phyloP scores from a whole-genome alignment of 2,329 filamentous ascomycete genomes.

The Colletotrichum sp. region DNA sequence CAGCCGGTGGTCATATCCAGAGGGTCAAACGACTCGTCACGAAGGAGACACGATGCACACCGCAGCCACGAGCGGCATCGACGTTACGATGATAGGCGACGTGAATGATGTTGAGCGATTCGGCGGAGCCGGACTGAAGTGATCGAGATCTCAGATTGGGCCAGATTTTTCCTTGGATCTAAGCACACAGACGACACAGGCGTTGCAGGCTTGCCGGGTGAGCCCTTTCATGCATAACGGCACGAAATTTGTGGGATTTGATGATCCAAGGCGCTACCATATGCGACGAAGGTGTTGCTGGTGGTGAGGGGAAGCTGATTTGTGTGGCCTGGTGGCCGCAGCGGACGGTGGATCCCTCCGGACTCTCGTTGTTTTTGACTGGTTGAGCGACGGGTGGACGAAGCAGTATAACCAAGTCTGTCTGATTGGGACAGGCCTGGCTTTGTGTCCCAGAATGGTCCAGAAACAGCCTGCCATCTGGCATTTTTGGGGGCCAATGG shows the following conservation, averaged over 20 bases:
- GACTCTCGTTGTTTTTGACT: conserved; percentile 4
- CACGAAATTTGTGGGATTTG: conserved; percentile 16
- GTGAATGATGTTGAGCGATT: conserved; percentile 23
- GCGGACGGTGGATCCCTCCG: conserved; percentile 10
- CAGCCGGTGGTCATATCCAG: conserved; percentile 58
- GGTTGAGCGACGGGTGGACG: neutral
- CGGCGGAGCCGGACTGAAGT: neutral
- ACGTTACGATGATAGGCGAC: conserved; percentile 31
- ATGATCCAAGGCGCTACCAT: conserved; percentile 7
- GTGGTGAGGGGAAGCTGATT: conserved; percentile 9
- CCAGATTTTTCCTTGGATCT: neutral
- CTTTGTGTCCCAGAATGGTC: conserved; percentile 32
- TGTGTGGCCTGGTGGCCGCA: conserved; percentile 18
- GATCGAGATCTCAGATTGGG: conserved; percentile 17
- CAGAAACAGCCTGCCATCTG: conserved; percentile 54
- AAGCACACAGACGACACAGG: neutral
- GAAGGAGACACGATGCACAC: conserved; percentile 38
- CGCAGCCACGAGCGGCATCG: conserved; percentile 29
- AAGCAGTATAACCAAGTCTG: neutral
- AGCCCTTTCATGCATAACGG: conserved; percentile 8
- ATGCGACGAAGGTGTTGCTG: neutral
- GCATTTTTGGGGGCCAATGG: conserved; percentile 41
- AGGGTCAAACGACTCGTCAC: conserved; percentile 37
- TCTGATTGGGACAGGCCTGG: conserved; percentile 11
- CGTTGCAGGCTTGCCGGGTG: conserved; percentile 2